phyloP scores from a whole-genome alignment of 768 basidiomycete species.

The Tulasnella calospora region DNA sequence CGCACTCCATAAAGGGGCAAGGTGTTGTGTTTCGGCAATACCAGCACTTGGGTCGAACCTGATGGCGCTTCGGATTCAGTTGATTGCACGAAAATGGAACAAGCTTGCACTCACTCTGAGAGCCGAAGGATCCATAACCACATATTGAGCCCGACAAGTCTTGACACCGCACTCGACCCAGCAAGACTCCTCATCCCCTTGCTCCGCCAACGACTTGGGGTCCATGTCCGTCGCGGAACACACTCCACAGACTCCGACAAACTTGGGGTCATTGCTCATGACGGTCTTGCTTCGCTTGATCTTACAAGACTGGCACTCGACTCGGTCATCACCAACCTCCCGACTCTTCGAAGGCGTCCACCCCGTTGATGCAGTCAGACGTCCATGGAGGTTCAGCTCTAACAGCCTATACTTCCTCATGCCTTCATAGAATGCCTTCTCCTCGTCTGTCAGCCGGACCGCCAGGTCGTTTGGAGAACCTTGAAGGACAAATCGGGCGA shows the following conservation, averaged over 20 bases:
- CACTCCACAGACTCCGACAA: constrained; percentile 29
- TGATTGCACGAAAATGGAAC: too few relatives aligned
- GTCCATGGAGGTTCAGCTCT: constrained; percentile 34
- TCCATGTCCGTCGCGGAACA: constrained; percentile 23
- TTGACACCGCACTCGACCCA: too few relatives aligned
- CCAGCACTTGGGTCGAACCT: constrained; percentile 34
- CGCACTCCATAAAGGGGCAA: constrained; percentile 25
- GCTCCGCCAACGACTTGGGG: too few relatives aligned
- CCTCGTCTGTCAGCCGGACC: constrained; percentile 30
- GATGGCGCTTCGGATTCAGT: not conserved
- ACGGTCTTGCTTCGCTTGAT: constrained; percentile 34
- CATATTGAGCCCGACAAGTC: too few relatives aligned
- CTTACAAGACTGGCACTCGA: constrained; percentile 31
- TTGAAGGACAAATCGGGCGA: constrained; percentile 32
- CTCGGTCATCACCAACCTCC: constrained; percentile 33
- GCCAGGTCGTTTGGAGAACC: constrained; percentile 28
- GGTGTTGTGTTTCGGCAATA: constrained; percentile 32
- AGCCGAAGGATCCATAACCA: too few relatives aligned
- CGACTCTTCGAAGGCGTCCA: constrained; percentile 35
- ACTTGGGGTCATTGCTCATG: constrained; percentile 30
- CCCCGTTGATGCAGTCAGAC: constrained; percentile 28
- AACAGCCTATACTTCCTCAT: constrained; percentile 35
- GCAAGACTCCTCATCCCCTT: too few relatives aligned
- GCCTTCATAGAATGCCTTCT: constrained; percentile 30
- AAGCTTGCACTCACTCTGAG: too few relatives aligned